Evolutionary conservation across 371 early-diverging fungal species (phyloP), one percentile per base, ranked within the genome.

Genomic region (Apophysomyces trapeziformis): DNA sequence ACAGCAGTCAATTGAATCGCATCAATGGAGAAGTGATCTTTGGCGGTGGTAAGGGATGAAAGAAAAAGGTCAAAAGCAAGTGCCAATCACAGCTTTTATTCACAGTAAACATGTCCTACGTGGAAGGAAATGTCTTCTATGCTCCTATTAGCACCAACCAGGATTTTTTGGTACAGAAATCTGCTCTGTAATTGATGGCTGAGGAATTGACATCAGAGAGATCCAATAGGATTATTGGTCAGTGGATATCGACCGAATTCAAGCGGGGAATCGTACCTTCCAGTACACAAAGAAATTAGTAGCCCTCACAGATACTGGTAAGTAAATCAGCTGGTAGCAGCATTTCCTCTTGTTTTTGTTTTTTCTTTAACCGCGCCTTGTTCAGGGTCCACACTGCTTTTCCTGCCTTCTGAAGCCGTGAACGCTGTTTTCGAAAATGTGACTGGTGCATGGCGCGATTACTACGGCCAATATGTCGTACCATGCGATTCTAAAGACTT

Each of bases 141-240:
- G 61, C 63, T 1, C 73, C 75, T 14, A 68, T 72, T 32, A 78
- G 76, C 0, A 32, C 12, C 9, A 45, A 69, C n/a, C 9, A 0
- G 7, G 64, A 71, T 12, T 81, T 68, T 45, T 78, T 44, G 57
- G 61, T 32, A 41, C 36, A 54, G 16, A 54, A 13, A 12, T n/a
- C 13, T 13, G 13, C 8, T 2, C 41, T 41, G 4, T 39, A 21
- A 38, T 47, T 44, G 21, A 26, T 45, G 5, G 0, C 21, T 14
- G 12, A 16, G 13, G 26, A 58, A 39, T 8, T 60, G n/a, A 12
- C 36, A 47, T 35, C n/a, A 21, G 36, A 47, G 14, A 43, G 36
- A 13, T 35, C 21, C 14, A 46, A 14, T 59, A 79, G 82, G 76
- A 79, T 43, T 82, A 79, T 60, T 82, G 82, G 82, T 79, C 82